Evolutionary conservation across 176 grass and related monocot genomes (phyloP).

Genomic region (Lolium perenne): DNA sequence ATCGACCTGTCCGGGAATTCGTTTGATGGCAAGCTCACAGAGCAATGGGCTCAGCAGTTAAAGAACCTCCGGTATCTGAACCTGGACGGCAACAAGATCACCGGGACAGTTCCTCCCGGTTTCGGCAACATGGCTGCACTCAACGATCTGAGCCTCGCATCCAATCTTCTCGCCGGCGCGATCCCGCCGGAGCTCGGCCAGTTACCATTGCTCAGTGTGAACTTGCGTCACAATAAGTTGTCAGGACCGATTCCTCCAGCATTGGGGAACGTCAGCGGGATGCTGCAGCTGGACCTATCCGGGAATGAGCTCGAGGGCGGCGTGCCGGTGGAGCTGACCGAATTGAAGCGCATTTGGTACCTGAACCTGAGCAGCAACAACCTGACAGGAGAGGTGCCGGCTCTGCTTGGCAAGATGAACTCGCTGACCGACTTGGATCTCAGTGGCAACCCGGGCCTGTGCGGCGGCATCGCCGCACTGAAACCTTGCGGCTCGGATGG

Average conservation of each 20-base stretch:
- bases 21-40: slow-evolving; percentile 55
- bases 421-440: slow-evolving; percentile 9
- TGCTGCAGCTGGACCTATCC: slow-evolving; percentile 66
- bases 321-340: slow-evolving; percentile 60
- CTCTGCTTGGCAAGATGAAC: slow-evolving; percentile 12
- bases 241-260: slow-evolving; percentile 50
- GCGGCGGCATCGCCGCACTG: slow-evolving; percentile 61
- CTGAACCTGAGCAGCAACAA: slow-evolving; percentile 74
- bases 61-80: slow-evolving; percentile 59
- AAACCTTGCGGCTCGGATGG: slow-evolving; percentile 34
- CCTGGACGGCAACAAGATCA: slow-evolving; percentile 63
- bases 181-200: slow-evolving; percentile 60
- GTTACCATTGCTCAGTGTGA: slow-evolving; percentile 57
- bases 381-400: slow-evolving; percentile 29
- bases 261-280: slow-evolving; percentile 30
- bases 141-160: slow-evolving; percentile 59
- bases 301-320: slow-evolving; percentile 53
- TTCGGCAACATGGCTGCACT: slow-evolving; percentile 45
- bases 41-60: slow-evolving; percentile 53
- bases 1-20: slow-evolving; percentile 64
- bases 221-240: slow-evolving; percentile 66
- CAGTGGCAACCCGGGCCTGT: slow-evolving; percentile 43
- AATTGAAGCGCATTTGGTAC: slow-evolving; percentile 42
- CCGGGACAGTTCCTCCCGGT: slow-evolving; percentile 59
- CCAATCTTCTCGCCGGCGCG: slow-evolving; percentile 51